Evolutionary conservation across 2,329 filamentous ascomycete genomes (phyloP), one percentile per base, ranked within the genome.

Genomic region (Fusarium tuaranense): DNA sequence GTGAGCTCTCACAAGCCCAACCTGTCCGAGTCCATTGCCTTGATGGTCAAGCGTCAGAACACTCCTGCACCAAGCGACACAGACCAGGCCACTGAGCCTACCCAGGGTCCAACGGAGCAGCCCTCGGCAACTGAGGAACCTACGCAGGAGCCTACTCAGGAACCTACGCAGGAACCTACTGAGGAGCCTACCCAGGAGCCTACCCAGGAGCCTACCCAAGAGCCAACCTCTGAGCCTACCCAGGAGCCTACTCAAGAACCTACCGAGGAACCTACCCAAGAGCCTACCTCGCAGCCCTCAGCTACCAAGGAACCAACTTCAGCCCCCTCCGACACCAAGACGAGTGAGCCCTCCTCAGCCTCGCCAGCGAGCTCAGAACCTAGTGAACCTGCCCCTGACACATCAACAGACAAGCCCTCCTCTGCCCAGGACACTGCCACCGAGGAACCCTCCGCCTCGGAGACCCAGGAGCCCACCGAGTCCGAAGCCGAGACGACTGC

Each of bases 11-110:
- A 78, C 69, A 73, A 62, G 60, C 73, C 74, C 68, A 76, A 78
- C 65, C 59, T 78, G 51, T 78, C 76, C 44, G 72, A 78, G 20
- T 67, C 89, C 68, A 85, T 94, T 72, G 86, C 92, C 65, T 88
- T 90, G 67, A 83, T 95, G 67, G 92, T 90, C 41, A 91, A 90
- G 82, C 88, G 92, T 72, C 89, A 84, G 72, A 79, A 91, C 72
- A 81, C 84, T 64, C 76, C 76, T 38, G 67, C 27, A 7, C 59
- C 76, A n/a, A 60, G 68, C 58, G 62, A 70, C 39, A 69, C 71
- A 51, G 58, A 66, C 12, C 62, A 67, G 34, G 62, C 53, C 9
- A 59, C 63, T n/a, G 64, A 62, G 10, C 46, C 62, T 13, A 48
- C 62, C 62, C 39, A 53, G 44, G 55, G 12, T 62, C 25, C 67